These are phyloP conservation scores for Trichoderma atrobrunneum DNA, from an alignment of 2,329 filamentous ascomycete genomes.

Conservation along the genomic window DNA sequence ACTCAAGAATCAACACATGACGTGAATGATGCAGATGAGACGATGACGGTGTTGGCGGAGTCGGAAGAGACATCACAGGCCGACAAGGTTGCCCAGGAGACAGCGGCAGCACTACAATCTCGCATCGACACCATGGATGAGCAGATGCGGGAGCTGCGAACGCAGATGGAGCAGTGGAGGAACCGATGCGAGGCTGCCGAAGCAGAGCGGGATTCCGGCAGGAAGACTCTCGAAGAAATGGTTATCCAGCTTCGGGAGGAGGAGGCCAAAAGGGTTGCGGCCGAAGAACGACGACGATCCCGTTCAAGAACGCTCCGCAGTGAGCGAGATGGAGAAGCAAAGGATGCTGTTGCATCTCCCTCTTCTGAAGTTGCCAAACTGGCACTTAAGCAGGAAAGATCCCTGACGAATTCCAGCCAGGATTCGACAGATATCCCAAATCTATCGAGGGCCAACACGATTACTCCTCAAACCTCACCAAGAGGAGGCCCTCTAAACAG, in stretches of 20 bases:
- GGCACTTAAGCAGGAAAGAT: conserved; percentile 20
- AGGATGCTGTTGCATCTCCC: conserved; percentile 23
- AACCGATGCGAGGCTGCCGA: conserved; percentile 78
- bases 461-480: conserved; percentile 43
- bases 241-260: conserved; percentile 75
- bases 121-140: conserved; percentile 72
- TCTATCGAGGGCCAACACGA: conserved; percentile 49
- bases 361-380: conserved; percentile 24
- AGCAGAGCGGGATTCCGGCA: conserved; percentile 66
- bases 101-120: conserved; percentile 48
- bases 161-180: conserved; percentile 75
- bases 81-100: conserved; percentile 25
- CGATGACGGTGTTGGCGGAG: neutral
- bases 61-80: neutral
- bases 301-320: conserved; percentile 28
- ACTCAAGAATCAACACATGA: conserved; percentile 22
- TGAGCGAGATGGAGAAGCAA: neutral
- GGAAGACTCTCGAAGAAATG: conserved; percentile 81
- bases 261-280: conserved; percentile 48
- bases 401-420: conserved; percentile 28
- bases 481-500: conserved; percentile 43
- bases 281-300: conserved; percentile 41
- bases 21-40: neutral
- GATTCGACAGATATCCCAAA: conserved; percentile 41
- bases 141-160: conserved; percentile 78